Conservation (phyloP, 768 basidiomycete species). For the Mycena vitilis region DNA sequence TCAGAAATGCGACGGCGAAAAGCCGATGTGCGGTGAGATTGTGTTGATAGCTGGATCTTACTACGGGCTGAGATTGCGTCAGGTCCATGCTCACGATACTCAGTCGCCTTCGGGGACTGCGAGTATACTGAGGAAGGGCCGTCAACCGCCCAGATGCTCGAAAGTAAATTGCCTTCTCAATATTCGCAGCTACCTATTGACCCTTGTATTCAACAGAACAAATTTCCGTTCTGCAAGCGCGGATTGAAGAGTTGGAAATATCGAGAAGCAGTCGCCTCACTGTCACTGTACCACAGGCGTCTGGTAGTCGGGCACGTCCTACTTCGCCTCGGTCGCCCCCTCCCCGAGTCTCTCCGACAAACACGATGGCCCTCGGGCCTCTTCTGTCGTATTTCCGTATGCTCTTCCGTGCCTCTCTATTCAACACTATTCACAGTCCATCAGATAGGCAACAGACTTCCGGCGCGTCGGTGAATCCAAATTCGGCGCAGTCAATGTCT, state of each 20-base stretch:
- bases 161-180: slow-evolving; percentile 10
- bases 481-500: slow-evolving; percentile 3
- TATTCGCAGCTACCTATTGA: not conserved
- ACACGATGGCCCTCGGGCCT: slow-evolving; percentile 17
- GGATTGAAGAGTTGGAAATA: slow-evolving; percentile 28
- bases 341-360: slow-evolving; percentile 3
- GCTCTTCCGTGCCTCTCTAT: not conserved
- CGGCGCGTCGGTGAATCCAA: not conserved
- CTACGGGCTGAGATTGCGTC: no score
- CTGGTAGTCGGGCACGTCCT: no score
- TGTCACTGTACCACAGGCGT: no score
- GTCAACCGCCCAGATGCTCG: slow-evolving; percentile 27
- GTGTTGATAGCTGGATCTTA: no score
- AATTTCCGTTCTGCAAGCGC: slow-evolving; percentile 28
- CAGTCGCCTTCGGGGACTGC: slow-evolving; percentile 28
- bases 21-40: no score
- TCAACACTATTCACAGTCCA: not conserved
- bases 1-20: no score
- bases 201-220: slow-evolving; percentile 15
- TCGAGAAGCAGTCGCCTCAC: not conserved
- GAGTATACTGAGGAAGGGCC: slow-evolving; percentile 31
- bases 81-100: slow-evolving; percentile 15
- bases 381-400: slow-evolving; percentile 26
- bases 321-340: not conserved
- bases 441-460: slow-evolving; percentile 28